These are phyloP conservation scores for Fraxinus dipetala DNA, from an alignment of 305 asterid species.

Conservation along the genomic window DNA sequence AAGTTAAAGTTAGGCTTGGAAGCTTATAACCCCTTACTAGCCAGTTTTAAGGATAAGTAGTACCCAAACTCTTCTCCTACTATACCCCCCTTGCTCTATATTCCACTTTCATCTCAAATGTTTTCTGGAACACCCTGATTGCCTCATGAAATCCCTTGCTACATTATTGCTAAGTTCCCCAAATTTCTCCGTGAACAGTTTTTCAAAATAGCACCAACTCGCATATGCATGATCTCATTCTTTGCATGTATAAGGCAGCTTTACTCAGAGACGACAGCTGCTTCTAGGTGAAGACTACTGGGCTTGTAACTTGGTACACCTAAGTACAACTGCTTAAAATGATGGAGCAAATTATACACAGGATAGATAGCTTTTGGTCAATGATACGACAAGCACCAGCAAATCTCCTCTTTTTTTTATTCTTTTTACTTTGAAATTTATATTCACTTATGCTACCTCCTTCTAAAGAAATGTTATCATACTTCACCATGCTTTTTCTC, in stretches of 20 bases:
- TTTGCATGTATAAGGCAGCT: neutral
- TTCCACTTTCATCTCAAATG: neutral
- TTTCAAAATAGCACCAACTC: neutral
- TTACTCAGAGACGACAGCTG: neutral
- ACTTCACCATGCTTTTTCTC: constrained; percentile 1
- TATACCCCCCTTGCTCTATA: neutral
- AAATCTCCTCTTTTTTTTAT: neutral
- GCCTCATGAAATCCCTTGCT: neutral
- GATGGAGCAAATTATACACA: neutral
- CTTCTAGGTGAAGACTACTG: neutral
- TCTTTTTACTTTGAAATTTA: neutral
- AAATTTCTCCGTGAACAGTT: neutral
- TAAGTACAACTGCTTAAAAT: neutral
- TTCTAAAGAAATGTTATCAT: neutral
- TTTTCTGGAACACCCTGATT: neutral
- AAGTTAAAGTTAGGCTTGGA: neutral
- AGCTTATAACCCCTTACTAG: neutral
- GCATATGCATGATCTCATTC: neutral
- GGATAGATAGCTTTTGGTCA: neutral
- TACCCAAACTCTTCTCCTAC: neutral
- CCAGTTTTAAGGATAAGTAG: neutral
- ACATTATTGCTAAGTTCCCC: neutral
- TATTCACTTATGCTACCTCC: neutral
- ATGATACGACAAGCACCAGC: neutral
- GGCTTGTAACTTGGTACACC: neutral